Conservation (phyloP, 2,329 filamentous ascomycete species). For the Neopestalotiopsis sp. region DNA sequence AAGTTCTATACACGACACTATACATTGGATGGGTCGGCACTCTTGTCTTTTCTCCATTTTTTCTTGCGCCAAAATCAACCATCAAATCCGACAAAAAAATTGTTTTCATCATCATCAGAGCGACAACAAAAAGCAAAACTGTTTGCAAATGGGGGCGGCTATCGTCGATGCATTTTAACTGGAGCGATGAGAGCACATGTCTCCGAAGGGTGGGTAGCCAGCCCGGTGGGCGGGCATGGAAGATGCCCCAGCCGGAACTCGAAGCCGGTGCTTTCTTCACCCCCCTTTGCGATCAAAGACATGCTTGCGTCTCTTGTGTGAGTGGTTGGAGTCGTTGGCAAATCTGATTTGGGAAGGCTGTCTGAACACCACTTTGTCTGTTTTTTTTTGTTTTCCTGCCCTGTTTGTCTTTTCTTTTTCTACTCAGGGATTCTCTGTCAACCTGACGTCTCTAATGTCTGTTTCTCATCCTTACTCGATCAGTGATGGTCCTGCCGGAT, state of each 20-base stretch:
- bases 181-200: neutral
- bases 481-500: constrained; percentile 4
- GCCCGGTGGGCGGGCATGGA: neutral
- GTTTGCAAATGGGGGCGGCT: neutral
- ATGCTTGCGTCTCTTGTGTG: neutral
- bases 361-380: constrained; percentile 22
- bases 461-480: neutral
- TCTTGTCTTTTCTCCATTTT: neutral
- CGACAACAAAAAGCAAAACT: neutral
- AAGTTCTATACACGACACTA: constrained; percentile 7
- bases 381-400: constrained; percentile 23
- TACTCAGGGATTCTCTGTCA: constrained; percentile 19
- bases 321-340: neutral
- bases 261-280: neutral
- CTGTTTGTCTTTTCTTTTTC: constrained; percentile 20
- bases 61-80: neutral
- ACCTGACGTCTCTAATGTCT: constrained; percentile 14
- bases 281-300: neutral
- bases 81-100: neutral
- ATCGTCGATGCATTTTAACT: constrained; percentile 9
- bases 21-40: neutral
- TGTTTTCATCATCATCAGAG: neutral
- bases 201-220: neutral
- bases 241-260: neutral
- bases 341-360: constrained; percentile 14